Evolutionary conservation across 2,329 filamentous ascomycete genomes (phyloP).

Genomic region (Pyrenophora seminiperda): DNA sequence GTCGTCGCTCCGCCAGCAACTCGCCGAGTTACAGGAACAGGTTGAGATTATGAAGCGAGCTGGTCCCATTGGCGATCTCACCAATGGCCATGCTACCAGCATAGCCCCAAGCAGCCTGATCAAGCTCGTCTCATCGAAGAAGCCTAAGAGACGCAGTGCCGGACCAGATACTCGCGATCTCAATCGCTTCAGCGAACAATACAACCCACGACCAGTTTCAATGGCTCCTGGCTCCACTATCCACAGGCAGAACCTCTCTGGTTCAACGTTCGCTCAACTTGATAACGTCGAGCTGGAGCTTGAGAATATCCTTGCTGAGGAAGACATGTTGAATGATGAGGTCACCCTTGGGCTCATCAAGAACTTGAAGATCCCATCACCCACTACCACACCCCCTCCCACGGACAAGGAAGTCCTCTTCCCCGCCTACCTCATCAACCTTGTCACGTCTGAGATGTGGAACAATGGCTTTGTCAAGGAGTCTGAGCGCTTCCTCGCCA

Average conservation of each 20-base stretch:
- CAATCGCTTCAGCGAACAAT: slow-evolving; percentile 89
- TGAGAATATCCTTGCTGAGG: slow-evolving; percentile 89
- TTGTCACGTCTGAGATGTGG: slow-evolving; percentile 99
- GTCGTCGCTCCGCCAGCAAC: slow-evolving; percentile 80
- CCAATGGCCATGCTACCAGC: slow-evolving; percentile 64
- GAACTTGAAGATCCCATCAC: slow-evolving; percentile 93
- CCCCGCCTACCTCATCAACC: slow-evolving; percentile 97
- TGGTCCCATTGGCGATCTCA: slow-evolving; percentile 68
- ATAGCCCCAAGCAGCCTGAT: slow-evolving; percentile 73
- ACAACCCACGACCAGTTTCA: slow-evolving; percentile 92
- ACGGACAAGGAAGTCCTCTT: slow-evolving; percentile 99
- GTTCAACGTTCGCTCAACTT: slow-evolving; percentile 76
- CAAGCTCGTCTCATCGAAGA: slow-evolving; percentile 96
- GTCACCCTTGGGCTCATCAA: slow-evolving; percentile 94
- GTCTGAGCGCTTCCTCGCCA: slow-evolving; percentile 96
- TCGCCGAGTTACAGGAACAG: slow-evolving; percentile 89
- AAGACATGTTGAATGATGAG: slow-evolving; percentile 95
- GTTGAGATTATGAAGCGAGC: slow-evolving; percentile 83
- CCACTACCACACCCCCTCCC: slow-evolving; percentile 82
- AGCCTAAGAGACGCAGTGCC: slow-evolving; percentile 91
- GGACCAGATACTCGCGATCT: slow-evolving; percentile 82
- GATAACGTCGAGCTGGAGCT: slow-evolving; percentile 96
- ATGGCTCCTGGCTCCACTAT: slow-evolving; percentile 77
- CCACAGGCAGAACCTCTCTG: slow-evolving; percentile 73
- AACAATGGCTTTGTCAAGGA: slow-evolving; percentile 99